A percentile compares a stretch with the other conserved stretches of the same genome.
These are phyloP conservation scores for Arthroderma sp. DNA, from an alignment of 2,329 filamentous ascomycete genomes.

Conservation along the genomic window DNA sequence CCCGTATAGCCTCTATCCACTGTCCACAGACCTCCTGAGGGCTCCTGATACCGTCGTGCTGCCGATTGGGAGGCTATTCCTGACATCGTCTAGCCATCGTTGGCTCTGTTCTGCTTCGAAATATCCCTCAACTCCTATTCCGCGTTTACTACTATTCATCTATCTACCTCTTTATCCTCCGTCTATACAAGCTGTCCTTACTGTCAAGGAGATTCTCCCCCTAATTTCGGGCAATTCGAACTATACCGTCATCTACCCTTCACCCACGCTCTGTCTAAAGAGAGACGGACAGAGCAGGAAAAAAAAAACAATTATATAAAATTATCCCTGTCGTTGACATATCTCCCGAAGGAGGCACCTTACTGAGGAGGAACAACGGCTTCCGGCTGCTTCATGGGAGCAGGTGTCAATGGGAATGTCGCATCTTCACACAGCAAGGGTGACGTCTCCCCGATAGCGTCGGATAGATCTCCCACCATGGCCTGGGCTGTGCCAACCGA, in stretches of 20 bases:
- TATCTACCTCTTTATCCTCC: background rate
- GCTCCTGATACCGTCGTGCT: background rate
- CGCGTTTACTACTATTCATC: background rate
- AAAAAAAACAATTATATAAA: background rate
- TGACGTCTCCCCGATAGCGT: constrained; percentile 34
- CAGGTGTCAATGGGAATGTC: constrained; percentile 33
- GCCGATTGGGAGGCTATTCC: background rate
- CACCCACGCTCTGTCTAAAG: background rate
- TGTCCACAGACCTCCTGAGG: background rate
- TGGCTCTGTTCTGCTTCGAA: background rate
- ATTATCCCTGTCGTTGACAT: background rate
- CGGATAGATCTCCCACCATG: constrained; percentile 30
- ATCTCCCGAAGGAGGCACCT: background rate
- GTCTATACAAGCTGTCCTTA: background rate
- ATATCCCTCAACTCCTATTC: background rate
- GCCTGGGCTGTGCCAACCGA: constrained; percentile 29
- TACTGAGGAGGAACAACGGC: background rate
- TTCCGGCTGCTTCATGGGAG: constrained; percentile 30
- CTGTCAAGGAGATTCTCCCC: background rate
- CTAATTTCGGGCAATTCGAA: background rate
- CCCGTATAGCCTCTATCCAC: background rate
- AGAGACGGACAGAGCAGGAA: background rate
- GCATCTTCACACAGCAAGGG: constrained; percentile 27
- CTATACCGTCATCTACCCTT: background rate
- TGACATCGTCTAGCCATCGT: background rate